Evolutionary conservation across 495 filamentous ascomycete genomes (phyloP).

Genomic region (Hypoxylon trugodes): DNA sequence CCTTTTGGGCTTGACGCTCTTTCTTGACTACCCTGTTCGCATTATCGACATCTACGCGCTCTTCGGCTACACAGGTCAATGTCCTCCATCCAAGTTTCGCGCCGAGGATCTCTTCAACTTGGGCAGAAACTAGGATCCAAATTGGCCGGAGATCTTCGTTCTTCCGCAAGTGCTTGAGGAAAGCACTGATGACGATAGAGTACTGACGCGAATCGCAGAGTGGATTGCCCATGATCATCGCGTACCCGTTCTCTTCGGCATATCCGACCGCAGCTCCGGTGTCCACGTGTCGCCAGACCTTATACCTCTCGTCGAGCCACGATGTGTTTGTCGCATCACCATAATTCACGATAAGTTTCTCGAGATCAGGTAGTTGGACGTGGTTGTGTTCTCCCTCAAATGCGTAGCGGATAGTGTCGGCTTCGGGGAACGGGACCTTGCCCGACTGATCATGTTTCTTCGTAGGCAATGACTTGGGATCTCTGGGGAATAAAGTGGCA

Average conservation of each 20-base stretch:
- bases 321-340: constrained; percentile 88
- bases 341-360: constrained; percentile 87
- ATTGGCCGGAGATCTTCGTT: constrained; percentile 77
- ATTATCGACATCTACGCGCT: constrained; percentile 76
- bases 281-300: constrained; percentile 77
- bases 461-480: constrained; percentile 79
- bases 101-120: constrained; percentile 77
- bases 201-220: constrained; percentile 79
- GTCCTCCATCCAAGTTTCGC: constrained; percentile 82
- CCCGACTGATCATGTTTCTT: constrained; percentile 50
- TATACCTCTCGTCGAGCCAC: constrained; percentile 83
- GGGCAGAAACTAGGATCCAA: constrained; percentile 76
- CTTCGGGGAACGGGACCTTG: constrained; percentile 77
- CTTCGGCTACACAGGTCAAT: constrained; percentile 83
- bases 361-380: constrained; percentile 72
- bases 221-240: constrained; percentile 82
- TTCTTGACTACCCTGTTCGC: constrained; percentile 69
- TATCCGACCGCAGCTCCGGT: constrained; percentile 85
- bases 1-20: constrained; percentile 76
- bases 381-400: constrained; percentile 50
- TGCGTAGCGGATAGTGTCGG: constrained; percentile 72
- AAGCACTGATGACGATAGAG: constrained; percentile 71
- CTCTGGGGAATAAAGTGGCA: constrained; percentile 82
- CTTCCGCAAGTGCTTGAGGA: constrained; percentile 75
- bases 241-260: constrained; percentile 74